Evolutionary conservation across 805 yeast species (phyloP), one percentile per base, ranked within the genome.

Genomic region (Metschnikowia amazonensis): DNA sequence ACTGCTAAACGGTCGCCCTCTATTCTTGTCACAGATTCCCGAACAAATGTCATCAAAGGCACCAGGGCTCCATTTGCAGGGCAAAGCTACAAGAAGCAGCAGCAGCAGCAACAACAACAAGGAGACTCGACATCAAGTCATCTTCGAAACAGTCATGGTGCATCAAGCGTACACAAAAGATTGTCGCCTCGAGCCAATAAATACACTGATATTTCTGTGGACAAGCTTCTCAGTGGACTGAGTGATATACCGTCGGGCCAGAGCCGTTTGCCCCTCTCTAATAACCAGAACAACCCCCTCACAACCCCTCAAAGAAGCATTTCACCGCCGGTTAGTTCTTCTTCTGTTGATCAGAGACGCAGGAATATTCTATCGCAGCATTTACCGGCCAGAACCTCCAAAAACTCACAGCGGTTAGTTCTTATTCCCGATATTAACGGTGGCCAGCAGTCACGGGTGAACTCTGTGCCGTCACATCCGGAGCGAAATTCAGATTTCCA

Each of bases 1-100:
- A 82, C 86, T 5, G 88, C 96, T 11, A 87, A 86, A 57, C 69
- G 97, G 56, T 87, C 97, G 25, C 97, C 98, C 9, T 87, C 96
- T 1, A 90, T 90, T 59, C 74, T 90, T 46, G 98, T 90, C 31
- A 92, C 98, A 0, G 98, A 90, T 66, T 80, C 87, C 2, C 73
- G 98, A 49, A 75, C 80, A 44, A 69, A 69, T 47, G 71, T 65
- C 44, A 64, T 70, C 18, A 72, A 73, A 50, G 75, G 77, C 21
- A 68, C 74, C n/a, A 62, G 83, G 41, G 94, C 92, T 0, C 95
- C 94, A 1, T 87, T 82, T 74, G 94, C 94, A 1, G 90, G 92
- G 29, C 81, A 76, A 44, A 67, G 67, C 51, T 73, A 56, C 52
- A 63, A 60, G 47, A 68, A 67, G 41, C 73, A 67, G 43, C 72